A percentile compares a stretch with the other conserved stretches of the same genome.
phyloP scores from a whole-genome alignment of 2,329 filamentous ascomycete species.

The Moelleriella libera region DNA sequence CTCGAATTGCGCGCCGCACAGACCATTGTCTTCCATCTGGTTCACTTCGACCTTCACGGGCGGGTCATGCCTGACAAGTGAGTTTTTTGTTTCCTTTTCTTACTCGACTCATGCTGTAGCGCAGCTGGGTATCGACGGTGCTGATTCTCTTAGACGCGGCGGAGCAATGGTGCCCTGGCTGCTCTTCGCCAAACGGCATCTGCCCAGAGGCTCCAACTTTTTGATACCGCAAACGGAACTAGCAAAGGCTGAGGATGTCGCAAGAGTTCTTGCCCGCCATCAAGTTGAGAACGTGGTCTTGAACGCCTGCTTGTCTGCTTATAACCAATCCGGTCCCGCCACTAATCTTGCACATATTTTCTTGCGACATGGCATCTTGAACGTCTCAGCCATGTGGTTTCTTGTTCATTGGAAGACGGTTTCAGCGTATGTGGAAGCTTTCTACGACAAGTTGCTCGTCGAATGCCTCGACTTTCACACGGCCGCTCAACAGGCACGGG shows the following conservation, averaged over 20 bases:
- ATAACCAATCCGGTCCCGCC: constrained; percentile 10
- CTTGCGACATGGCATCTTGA: constrained; percentile 11
- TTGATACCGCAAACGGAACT: constrained; percentile 11
- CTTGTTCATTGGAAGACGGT: constrained; percentile 15
- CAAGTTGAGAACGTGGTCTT: constrained; percentile 14
- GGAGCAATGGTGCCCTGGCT: constrained; percentile 9
- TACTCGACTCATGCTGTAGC: background rate
- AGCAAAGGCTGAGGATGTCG: constrained; percentile 10
- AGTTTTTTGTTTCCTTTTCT: constrained; percentile 2
- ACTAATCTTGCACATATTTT: constrained; percentile 15
- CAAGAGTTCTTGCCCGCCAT: constrained; percentile 10
- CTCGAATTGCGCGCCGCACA: constrained; percentile 8
- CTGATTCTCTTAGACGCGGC: too few relatives aligned
- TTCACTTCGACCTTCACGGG: constrained; percentile 15
- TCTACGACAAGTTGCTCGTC: constrained; percentile 13
- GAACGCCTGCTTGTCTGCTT: constrained; percentile 15
- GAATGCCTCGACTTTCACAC: constrained; percentile 12
- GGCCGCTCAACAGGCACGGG: constrained; percentile 13
- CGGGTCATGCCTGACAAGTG: constrained; percentile 11
- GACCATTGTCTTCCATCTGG: constrained; percentile 11
- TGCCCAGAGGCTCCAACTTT: constrained; percentile 5
- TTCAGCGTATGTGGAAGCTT: constrained; percentile 12
- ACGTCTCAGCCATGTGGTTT: constrained; percentile 16
- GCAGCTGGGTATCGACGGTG: too few relatives aligned
- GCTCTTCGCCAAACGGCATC: constrained; percentile 11